Percentiles rank a stretch among this genome's conserved stretches.
Evolutionary conservation across 257 asterid genomes (phyloP).

Genomic region (Agastache rugosa): DNA sequence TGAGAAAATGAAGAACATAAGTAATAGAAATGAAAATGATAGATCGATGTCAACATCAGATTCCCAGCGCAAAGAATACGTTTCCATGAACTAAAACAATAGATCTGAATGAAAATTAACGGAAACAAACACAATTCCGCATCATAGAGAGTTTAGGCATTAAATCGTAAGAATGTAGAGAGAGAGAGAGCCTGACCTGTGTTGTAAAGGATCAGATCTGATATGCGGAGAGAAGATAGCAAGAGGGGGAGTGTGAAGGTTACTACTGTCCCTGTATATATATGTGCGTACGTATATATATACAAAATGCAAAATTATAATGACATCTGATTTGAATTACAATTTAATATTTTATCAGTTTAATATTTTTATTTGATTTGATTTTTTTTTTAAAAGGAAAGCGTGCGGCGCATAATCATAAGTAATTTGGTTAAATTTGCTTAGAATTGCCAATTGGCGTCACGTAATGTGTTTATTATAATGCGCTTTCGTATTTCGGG

Average conservation of each 20-base stretch:
- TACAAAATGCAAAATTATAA: too few relatives aligned
- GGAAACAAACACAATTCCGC: slow-evolving; percentile 19
- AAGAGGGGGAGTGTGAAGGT: slow-evolving; percentile 16
- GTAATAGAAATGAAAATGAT: slow-evolving; percentile 13
- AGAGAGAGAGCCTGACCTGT: slow-evolving; percentile 30
- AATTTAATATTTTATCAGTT: too few relatives aligned
- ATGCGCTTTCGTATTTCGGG: too few relatives aligned
- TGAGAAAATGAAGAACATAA: background rate
- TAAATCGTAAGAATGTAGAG: background rate
- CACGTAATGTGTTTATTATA: too few relatives aligned
- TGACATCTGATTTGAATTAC: too few relatives aligned
- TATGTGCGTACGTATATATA: background rate
- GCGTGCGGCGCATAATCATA: too few relatives aligned
- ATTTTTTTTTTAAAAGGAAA: too few relatives aligned
- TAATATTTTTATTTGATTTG: too few relatives aligned
- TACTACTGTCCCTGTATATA: slow-evolving; percentile 28
- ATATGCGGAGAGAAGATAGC: slow-evolving; percentile 44
- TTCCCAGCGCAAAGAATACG: background rate
- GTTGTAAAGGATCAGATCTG: slow-evolving; percentile 40
- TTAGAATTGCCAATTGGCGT: too few relatives aligned
- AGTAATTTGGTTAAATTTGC: too few relatives aligned
- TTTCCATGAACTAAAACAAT: slow-evolving; percentile 20
- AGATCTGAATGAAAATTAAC: slow-evolving; percentile 36
- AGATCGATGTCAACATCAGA: background rate
- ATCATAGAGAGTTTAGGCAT: background rate